Evolutionary conservation across 2,329 filamentous ascomycete genomes (phyloP), one percentile per base, ranked within the genome.

Genomic region (Ophiostoma triangulosporum): DNA sequence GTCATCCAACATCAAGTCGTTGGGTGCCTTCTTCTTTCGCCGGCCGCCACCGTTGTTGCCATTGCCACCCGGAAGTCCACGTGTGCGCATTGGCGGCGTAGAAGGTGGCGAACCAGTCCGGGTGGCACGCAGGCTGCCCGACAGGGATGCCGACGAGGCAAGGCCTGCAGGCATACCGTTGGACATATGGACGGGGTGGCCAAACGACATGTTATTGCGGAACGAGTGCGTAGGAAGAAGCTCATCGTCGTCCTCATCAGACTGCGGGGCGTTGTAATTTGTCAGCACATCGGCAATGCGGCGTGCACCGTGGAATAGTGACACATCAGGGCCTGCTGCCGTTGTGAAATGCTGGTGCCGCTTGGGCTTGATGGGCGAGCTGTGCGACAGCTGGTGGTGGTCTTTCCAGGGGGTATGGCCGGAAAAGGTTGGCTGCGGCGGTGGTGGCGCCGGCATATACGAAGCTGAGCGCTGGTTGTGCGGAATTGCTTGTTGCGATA

Each of bases 171-270:
- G 46, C 26, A 48, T 32, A 24, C 27, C 48, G 22, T 20, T 6
- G 12, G 48, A 15, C 48, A 31, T 26, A 17, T 24, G 20, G 2
- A 22, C 11, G 12, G 48, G 32, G 8, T 17, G 33, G 6, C 54
- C 52, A n/a, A 58, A 31, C 7, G 57, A 51, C 51, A 56, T 54
- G 54, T 38, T 56, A 56, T 76, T 78, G 57, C 77, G 76, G 70
- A 90, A 90, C 3, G 86, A 88, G 64, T 86, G 84, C 38, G 81
- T 70, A 3, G 88, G 87, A 2, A 94, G 74, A 53, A 89, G 80
- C 58, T 87, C 81, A 58, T 95, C 88, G 50, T 95, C 90, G 54
- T 95, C 87, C 60, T 93, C 87, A 60, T 93, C 86, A 14, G 81
- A 82, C 50, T 73, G 74, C 46, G 78, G 74, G 46, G 79, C 75